Base-by-base conservation (phyloP, 192 early-diverging fungal genomes). In the Rhizophagus clarus region DNA sequence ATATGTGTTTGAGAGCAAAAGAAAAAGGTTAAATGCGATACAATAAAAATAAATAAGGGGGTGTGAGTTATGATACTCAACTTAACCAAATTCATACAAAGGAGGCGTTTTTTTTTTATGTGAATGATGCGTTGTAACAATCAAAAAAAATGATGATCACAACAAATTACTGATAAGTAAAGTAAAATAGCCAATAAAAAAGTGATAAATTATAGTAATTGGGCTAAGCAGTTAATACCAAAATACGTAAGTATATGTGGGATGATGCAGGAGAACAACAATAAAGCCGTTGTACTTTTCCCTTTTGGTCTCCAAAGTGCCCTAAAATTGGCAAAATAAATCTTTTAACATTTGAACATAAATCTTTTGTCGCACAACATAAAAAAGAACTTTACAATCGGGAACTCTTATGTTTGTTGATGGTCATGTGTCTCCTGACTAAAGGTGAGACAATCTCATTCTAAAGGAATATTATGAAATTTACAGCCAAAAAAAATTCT, bases 61-160 rank as follows among this genome's bases (percentile, higher is more conserved):
- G 51, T 56, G 51, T 56, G 51, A 56, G 51, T 20, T 4, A 20
- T 37, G 31, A 22, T 34, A 40, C 34, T 69, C 31, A 69, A 40
- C n/a, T 69, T 69, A 69, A 69, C 51, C 20, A 56, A 56, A 64
- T 4, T 69, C 32, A 69, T 32, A 69, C 67, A 69, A 69, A 64
- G 67, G 67, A 56, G 67, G 67, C 67, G 67, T 69, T 28, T 69
- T 69, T 69, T 69, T 69, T 28, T 69, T 15, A 32, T 69, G n/a
- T 28, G 20, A 69, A 69, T 69, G 67, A 69, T 69, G 32, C 20
- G 28, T 15, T 32, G 31, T 69, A 22, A 34, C 67, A 37, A 69
- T 69, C 67, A 34, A 69, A 68, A 69, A 28, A 68, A 69, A 28
- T 64, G n/a, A 15, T 1, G 67, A 34, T 69, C 17, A 66, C 17